These are phyloP conservation scores for Pholiota microspora DNA, from an alignment of 768 basidiomycete species.

Conservation along the genomic window DNA sequence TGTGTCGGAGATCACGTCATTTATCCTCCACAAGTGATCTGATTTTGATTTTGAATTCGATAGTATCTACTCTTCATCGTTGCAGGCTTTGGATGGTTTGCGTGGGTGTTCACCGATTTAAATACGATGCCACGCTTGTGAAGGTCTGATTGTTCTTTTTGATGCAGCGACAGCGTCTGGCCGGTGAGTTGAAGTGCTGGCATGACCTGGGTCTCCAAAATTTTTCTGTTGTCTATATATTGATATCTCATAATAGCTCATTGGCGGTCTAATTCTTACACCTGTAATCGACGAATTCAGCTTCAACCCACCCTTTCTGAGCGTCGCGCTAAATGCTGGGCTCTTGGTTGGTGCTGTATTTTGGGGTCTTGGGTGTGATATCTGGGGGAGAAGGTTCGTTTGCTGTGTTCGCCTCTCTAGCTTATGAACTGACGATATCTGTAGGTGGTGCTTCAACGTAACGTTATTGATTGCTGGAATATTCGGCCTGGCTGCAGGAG, in stretches of 20 bases:
- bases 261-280: constrained; percentile 61
- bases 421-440: background rate
- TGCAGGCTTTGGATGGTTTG: constrained; percentile 75
- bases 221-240: background rate
- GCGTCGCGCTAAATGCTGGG: constrained; percentile 66
- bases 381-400: constrained; percentile 63
- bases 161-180: constrained; percentile 75
- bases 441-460: constrained; percentile 63
- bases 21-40: background rate
- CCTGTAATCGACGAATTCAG: constrained; percentile 66
- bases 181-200: constrained; percentile 52
- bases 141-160: too few relatives aligned
- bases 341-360: constrained; percentile 65
- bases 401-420: constrained; percentile 2
- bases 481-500: constrained; percentile 65
- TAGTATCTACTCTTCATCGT: constrained; percentile 66
- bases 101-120: constrained; percentile 39
- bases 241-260: constrained; percentile 36
- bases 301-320: constrained; percentile 58
- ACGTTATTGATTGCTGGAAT: constrained; percentile 66
- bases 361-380: constrained; percentile 66
- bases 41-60: background rate
- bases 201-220: background rate
- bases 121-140: too few relatives aligned
- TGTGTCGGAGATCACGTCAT: constrained; percentile 18